phyloP scores from a whole-genome alignment of 305 asterid species.

The Plantago lanceolata region DNA sequence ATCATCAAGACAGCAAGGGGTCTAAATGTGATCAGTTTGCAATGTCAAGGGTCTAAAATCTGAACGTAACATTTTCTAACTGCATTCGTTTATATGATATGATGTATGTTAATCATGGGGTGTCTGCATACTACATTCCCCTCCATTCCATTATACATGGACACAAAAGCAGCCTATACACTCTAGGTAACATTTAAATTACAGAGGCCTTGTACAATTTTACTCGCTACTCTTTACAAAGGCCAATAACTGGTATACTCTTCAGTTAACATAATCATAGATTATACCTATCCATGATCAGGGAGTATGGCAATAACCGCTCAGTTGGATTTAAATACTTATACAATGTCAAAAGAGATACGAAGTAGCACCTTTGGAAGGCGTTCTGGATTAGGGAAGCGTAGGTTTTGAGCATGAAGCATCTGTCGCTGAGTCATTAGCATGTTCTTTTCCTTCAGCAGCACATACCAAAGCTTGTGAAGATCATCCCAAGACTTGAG shows the following conservation, averaged over 20 bases:
- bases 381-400: constrained; percentile 78
- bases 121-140: too few relatives aligned
- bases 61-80: too few relatives aligned
- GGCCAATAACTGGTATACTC: background rate
- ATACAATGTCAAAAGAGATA: constrained; percentile 12
- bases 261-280: background rate
- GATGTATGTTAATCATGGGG: too few relatives aligned
- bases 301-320: background rate
- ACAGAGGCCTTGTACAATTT: background rate
- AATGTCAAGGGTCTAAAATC: too few relatives aligned
- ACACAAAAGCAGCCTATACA: background rate
- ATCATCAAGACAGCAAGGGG: too few relatives aligned
- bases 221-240: constrained; percentile 1
- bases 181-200: background rate
- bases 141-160: too few relatives aligned
- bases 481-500: constrained; percentile 98
- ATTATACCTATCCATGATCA: background rate
- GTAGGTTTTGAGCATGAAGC: constrained; percentile 80
- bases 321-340: background rate
- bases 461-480: constrained; percentile 87
- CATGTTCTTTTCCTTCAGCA: constrained; percentile 89
- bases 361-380: constrained; percentile 53
- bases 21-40: too few relatives aligned
- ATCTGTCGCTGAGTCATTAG: constrained; percentile 90
- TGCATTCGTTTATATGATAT: too few relatives aligned